Percentiles rank a stretch among this genome's conserved stretches.
phyloP scores from a whole-genome alignment of 176 grass and related monocot genomes.

The Rhynchospora pubera region DNA sequence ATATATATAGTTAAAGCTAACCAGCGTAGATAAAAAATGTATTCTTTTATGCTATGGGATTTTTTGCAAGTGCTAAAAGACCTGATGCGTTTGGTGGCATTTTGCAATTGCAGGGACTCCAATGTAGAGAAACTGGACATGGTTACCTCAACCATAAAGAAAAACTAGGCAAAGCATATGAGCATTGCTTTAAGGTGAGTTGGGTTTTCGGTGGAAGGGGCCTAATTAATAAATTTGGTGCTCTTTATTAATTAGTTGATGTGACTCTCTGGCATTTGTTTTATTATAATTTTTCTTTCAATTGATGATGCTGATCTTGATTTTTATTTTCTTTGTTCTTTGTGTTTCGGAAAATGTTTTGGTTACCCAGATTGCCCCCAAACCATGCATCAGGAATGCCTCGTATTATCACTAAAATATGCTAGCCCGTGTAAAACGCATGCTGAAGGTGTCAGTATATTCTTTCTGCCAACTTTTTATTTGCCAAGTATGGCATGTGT shows the following conservation, averaged over 20 bases:
- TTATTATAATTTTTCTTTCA: neutral
- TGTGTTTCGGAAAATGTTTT: neutral
- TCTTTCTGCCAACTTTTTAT: neutral
- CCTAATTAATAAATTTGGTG: constrained; percentile 10
- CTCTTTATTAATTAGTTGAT: constrained; percentile 16
- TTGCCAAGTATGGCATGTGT: neutral
- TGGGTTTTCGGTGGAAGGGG: neutral
- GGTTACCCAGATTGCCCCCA: neutral
- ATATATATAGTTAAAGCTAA: no score
- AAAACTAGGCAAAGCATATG: neutral
- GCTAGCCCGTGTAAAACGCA: neutral
- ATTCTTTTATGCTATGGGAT: no score
- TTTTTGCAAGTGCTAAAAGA: neutral
- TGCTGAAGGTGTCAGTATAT: neutral
- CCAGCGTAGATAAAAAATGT: no score
- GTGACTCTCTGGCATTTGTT: neutral
- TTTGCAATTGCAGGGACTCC: neutral
- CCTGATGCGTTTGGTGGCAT: neutral
- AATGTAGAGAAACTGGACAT: neutral
- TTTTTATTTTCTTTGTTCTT: neutral
- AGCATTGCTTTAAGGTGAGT: neutral
- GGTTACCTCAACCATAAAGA: neutral
- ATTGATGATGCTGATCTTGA: constrained; percentile 5
- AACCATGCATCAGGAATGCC: neutral
- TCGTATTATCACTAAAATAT: neutral